These are phyloP conservation scores for Phytophthora parvispora DNA, from an alignment of 352 stramenopile species.

Conservation along the genomic window DNA sequence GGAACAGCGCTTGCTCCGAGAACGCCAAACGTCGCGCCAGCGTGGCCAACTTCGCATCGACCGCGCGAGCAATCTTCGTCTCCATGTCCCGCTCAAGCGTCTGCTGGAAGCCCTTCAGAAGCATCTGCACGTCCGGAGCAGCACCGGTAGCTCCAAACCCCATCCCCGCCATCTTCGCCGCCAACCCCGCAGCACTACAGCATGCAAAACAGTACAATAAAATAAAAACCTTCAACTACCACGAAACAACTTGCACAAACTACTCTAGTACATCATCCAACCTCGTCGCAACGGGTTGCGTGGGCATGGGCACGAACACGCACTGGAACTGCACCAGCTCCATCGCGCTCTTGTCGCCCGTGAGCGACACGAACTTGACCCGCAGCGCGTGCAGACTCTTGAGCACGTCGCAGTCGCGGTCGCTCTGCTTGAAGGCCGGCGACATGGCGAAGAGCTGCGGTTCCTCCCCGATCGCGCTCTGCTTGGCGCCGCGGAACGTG, in stretches of 20 bases:
- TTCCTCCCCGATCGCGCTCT: constrained; percentile 9
- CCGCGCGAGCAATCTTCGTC: constrained; percentile 61
- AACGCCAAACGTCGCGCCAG: constrained; percentile 67
- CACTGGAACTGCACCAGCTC: constrained; percentile 54
- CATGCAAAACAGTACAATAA: constrained; percentile 7
- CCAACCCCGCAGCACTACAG: constrained; percentile 23
- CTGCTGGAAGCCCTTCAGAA: constrained; percentile 70
- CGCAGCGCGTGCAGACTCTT: constrained; percentile 57
- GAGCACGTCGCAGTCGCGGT: constrained; percentile 62
- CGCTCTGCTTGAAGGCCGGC: constrained; percentile 56
- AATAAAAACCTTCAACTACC: neutral
- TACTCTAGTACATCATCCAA: neutral
- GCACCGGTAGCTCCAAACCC: neutral
- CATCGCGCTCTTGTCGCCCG: constrained; percentile 60
- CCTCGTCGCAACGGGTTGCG: constrained; percentile 27
- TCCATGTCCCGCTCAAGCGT: constrained; percentile 75
- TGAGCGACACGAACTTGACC: constrained; percentile 83
- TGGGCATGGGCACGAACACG: constrained; percentile 43
- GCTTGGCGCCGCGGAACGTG: constrained; percentile 64
- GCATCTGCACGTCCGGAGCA: constrained; percentile 35
- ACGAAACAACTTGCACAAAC: neutral
- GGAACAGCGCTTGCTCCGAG: constrained; percentile 73
- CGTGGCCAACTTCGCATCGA: constrained; percentile 69
- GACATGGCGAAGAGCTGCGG: constrained; percentile 54
- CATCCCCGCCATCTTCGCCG: constrained; percentile 23